Base-by-base conservation (phyloP, 352 stramenopile genomes). In the Hyaloperonospora brassicae region DNA sequence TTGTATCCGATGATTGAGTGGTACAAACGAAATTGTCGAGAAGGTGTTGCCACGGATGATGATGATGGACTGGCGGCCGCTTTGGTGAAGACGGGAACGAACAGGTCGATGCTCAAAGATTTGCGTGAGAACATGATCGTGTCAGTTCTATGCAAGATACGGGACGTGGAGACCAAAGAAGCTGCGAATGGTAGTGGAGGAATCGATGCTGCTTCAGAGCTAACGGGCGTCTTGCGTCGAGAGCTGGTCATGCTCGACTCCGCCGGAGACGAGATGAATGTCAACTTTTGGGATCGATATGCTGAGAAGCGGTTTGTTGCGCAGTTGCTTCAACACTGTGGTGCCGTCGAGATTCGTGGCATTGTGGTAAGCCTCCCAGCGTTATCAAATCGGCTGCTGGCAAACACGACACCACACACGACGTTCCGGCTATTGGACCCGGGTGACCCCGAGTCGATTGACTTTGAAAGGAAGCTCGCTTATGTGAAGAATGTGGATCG, bases 221-320 rank as follows among this genome's bases (percentile, higher is more conserved):
- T 74, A 44, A 63, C 74, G 25, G 69, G 72, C 5, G 69, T 77
- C 5, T 43, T 81, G 27, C 51, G 83, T 7, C 66, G 56, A 34
- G 71, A 86, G 43, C 51, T 86, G 8, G 54, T 73, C n/a, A 79
- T 84, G 62, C 56, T 57, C 39, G 70, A 84, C 59, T 62, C 55
- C 1, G 31, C 41, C 2, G 49, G 45, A 40, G 68, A 79, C 39
- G 53, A 55, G 24, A 84, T 85, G 60, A 54, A 66, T 12, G 47
- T 86, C 24, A 84, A 85, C 27, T 57, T 88, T 35, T 86, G 75
- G 73, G 73, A 88, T 34, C 78, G 86, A 38, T 72, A 81, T 48
- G 69, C 78, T 1, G 73, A 88, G 11, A 69, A 69, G 24, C 57
- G 59, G 4, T 76, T 83, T 42, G 57, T 77, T 13, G 34, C 58